Evolutionary conservation across 768 basidiomycete genomes (phyloP).

Genomic region (Tremella fuciformis): DNA sequence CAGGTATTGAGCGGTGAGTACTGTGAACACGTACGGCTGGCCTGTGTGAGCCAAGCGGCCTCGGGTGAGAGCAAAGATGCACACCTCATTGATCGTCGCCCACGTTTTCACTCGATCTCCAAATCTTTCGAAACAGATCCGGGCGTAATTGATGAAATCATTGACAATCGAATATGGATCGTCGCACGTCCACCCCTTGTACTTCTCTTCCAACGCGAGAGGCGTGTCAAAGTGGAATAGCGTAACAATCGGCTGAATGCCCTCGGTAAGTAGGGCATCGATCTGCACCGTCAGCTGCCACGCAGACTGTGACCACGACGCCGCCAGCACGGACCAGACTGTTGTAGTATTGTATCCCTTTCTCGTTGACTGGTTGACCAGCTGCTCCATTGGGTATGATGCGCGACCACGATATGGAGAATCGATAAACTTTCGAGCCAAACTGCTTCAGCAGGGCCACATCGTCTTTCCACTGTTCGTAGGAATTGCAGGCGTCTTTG

Average conservation of each 20-base stretch:
- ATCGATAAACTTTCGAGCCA: constrained; percentile 67
- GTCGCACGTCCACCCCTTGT: constrained; percentile 58
- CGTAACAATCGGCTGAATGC: constrained; percentile 23
- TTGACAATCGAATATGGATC: no score
- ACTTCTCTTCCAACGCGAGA: constrained; percentile 66
- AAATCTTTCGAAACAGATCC: no score
- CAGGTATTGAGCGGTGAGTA: no score
- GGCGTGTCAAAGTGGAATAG: constrained; percentile 66
- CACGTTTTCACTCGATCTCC: no score
- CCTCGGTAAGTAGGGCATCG: constrained; percentile 38
- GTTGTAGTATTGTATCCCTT: constrained; percentile 67
- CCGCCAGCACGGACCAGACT: constrained; percentile 48
- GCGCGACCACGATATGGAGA: constrained; percentile 69
- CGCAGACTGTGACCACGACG: constrained; percentile 11
- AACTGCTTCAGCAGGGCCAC: constrained; percentile 62
- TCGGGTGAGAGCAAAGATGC: no score
- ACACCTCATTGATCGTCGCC: no score
- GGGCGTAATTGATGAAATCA: no score
- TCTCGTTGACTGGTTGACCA: constrained; percentile 65
- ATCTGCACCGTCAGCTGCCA: constrained; percentile 15
- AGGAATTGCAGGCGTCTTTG: constrained; percentile 69
- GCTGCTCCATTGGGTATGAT: constrained; percentile 60
- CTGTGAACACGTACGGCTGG: no score
- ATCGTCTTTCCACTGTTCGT: constrained; percentile 67
- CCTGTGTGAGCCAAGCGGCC: no score